Conservation (phyloP, 805 yeast genomes). For the Peterozyma toletana region DNA sequence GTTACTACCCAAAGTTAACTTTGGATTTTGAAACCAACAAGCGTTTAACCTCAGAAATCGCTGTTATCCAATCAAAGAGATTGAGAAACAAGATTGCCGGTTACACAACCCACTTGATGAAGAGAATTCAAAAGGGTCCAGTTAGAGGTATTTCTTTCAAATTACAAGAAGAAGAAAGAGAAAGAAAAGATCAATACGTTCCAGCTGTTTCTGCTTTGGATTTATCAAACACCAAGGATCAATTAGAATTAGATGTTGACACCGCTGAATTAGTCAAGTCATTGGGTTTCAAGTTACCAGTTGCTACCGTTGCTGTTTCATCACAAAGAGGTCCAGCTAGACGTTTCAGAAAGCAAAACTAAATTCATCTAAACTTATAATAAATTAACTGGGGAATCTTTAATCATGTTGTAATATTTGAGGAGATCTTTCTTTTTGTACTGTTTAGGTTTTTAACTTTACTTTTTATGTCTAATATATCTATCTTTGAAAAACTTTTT, state of each 20-base stretch:
- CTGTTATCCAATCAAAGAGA: conserved; percentile 98
- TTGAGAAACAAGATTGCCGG: conserved; percentile 99
- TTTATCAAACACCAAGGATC: conserved; percentile 92
- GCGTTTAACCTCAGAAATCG: conserved; percentile 97
- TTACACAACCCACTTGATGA: conserved; percentile 99
- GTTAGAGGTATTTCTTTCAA: conserved; percentile 99
- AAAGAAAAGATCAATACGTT: conserved; percentile 99
- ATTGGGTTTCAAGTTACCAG: conserved; percentile 86
- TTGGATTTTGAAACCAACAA: conserved; percentile 99
- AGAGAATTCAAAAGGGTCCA: conserved; percentile 99
- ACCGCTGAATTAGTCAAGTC: conserved; percentile 92
- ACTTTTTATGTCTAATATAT: background rate
- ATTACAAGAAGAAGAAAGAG: conserved; percentile 99
- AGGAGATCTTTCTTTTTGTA: background rate
- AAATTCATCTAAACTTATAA: conserved; percentile 22
- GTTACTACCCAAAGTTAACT: conserved; percentile 99
- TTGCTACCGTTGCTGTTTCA: conserved; percentile 80
- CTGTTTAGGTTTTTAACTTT: background rate
- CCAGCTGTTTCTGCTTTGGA: conserved; percentile 99
- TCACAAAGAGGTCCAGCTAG: conserved; percentile 81
- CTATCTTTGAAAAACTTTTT: conserved; percentile 2
- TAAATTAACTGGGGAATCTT: conserved; percentile 6
- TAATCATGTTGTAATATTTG: background rate
- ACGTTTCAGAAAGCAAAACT: conserved; percentile 90
- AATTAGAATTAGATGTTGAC: conserved; percentile 94